Evolutionary conservation across 148 eudicot genomes (phyloP).

Genomic region (Dianthus caryophyllus): DNA sequence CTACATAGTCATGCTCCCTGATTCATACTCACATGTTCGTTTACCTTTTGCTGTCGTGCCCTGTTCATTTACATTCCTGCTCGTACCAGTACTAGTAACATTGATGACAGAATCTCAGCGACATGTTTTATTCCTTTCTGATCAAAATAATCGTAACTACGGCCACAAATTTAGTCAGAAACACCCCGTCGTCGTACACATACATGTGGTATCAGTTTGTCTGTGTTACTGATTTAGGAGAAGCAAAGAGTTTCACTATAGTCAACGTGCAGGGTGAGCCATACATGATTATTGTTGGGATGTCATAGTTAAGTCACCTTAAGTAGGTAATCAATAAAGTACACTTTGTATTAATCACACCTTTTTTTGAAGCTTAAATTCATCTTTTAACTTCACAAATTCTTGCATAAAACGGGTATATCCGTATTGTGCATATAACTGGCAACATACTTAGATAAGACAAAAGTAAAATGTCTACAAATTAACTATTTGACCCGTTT

Average conservation of each 20-base stretch:
- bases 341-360: conserved; percentile 1
- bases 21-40: neutral
- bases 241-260: conserved; percentile 3
- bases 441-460: too few species aligned
- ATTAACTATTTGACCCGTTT: too few species aligned
- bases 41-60: neutral
- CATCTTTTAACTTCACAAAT: too few species aligned
- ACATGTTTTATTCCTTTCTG: neutral
- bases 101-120: neutral
- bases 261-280: conserved; percentile 22
- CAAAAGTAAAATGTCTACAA: too few species aligned
- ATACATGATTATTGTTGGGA: conserved; percentile 16
- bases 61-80: too few species aligned
- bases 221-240: conserved; percentile 2
- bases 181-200: too few species aligned
- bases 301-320: conserved; percentile 23
- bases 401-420: too few species aligned
- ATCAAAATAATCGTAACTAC: too few species aligned
- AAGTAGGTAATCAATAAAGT: conserved; percentile 6
- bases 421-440: too few species aligned
- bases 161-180: too few species aligned
- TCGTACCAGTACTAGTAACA: neutral
- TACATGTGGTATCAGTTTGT: too few species aligned
- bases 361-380: too few species aligned
- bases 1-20: neutral